A percentile compares a stretch with the other conserved stretches of the same genome.
Conservation (phyloP, 108 stramenopile genomes). For the Bacterosira constricta region DNA sequence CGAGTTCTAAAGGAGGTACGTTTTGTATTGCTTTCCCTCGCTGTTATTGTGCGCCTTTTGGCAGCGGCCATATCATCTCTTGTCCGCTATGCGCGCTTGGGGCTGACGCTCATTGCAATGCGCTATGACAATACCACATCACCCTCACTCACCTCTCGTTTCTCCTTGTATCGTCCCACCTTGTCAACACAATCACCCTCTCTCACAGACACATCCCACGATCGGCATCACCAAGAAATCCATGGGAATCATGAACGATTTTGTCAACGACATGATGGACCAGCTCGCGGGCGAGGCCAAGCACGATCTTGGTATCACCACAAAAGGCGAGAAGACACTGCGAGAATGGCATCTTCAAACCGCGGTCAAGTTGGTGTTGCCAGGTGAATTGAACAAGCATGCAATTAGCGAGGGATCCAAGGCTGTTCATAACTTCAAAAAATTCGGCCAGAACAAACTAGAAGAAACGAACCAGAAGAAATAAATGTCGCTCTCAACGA, state of each 20-base stretch:
- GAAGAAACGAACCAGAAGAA: too few relatives aligned
- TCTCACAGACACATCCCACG: constrained; percentile 34
- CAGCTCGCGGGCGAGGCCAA: constrained; percentile 61
- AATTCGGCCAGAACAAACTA: too few relatives aligned
- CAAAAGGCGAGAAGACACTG: constrained; percentile 57
- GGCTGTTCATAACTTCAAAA: constrained; percentile 24
- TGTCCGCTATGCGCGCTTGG: too few relatives aligned
- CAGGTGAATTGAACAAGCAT: constrained; percentile 76
- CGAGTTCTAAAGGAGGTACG: constrained; percentile 59
- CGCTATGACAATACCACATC: too few relatives aligned
- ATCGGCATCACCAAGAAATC: constrained; percentile 71
- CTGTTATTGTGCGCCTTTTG: background rate
- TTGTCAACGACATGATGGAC: constrained; percentile 77
- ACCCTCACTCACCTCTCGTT: background rate
- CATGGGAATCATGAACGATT: constrained; percentile 77
- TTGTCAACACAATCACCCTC: too few relatives aligned
- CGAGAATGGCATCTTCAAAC: constrained; percentile 68
- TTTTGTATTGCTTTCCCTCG: background rate
- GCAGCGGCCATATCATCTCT: too few relatives aligned
- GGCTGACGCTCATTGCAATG: too few relatives aligned
- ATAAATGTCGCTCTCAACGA: too few relatives aligned
- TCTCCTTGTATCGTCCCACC: too few relatives aligned
- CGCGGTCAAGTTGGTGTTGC: constrained; percentile 64
- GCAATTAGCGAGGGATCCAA: constrained; percentile 55
- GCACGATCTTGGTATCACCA: constrained; percentile 53